Evolutionary conservation across 1,284 basidiomycete genomes (phyloP).

Genomic region (Ustilago vetiveriae): DNA sequence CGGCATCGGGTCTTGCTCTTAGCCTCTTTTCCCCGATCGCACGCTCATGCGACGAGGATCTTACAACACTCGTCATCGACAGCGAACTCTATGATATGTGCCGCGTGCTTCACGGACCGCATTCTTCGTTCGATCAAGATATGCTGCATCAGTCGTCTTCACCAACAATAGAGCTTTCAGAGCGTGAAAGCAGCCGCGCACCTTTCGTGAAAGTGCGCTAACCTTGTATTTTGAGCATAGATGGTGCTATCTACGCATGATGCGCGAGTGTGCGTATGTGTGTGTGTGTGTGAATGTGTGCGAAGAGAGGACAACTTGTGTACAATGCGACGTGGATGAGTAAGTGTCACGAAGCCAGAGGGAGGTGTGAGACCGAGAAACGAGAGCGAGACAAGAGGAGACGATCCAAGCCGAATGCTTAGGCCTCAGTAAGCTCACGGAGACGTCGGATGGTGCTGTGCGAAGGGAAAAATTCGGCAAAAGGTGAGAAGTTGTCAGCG

Average conservation of each 20-base stretch:
- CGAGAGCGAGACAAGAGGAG: slow-evolving; percentile 7
- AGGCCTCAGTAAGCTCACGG: slow-evolving; percentile 67
- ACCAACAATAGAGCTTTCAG: no score
- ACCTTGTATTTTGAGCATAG: slow-evolving; percentile 18
- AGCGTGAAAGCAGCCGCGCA: slow-evolving; percentile 17
- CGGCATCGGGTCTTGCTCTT: no score
- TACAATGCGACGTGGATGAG: slow-evolving; percentile 30
- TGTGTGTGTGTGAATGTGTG: slow-evolving; percentile 12
- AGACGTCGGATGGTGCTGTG: slow-evolving; percentile 67
- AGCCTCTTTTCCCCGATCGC: no score
- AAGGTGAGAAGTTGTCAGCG: slow-evolving; percentile 11
- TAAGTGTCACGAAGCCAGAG: slow-evolving; percentile 16
- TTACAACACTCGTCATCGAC: no score
- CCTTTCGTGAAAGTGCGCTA: slow-evolving; percentile 1
- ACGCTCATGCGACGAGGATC: no score
- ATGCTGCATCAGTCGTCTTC: no score
- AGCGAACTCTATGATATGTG: no score
- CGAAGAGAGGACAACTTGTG: slow-evolving; percentile 23
- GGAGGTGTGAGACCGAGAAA: slow-evolving; percentile 10
- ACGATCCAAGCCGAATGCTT: slow-evolving; percentile 26
- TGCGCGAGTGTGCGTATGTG: slow-evolving; percentile 12
- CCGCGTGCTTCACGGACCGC: no score
- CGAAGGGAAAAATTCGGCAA: not conserved
- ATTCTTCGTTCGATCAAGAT: no score
- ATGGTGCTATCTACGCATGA: slow-evolving; percentile 10